These are phyloP conservation scores for Penicillium sp. DNA, from an alignment of 2,329 filamentous ascomycete genomes.

Conservation along the genomic window DNA sequence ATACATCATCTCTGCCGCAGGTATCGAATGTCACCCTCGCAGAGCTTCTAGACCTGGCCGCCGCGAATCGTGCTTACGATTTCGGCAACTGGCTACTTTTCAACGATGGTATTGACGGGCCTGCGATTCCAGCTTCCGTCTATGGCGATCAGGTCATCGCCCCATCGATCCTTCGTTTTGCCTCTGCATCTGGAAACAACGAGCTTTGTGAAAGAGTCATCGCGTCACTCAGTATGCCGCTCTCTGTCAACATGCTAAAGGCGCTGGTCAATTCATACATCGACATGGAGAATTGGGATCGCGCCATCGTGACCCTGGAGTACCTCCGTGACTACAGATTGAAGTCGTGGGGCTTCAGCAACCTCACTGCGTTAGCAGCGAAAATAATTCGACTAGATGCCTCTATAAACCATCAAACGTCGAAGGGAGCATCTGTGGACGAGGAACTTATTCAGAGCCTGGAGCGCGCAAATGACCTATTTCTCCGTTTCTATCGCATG, in stretches of 20 bases:
- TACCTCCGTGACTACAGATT: slow-evolving; percentile 29
- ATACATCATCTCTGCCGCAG: slow-evolving; percentile 28
- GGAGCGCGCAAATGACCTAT: slow-evolving; percentile 24
- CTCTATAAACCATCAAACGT: slow-evolving; percentile 11
- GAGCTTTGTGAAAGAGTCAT: slow-evolving; percentile 27
- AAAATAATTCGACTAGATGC: slow-evolving; percentile 38
- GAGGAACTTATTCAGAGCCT: slow-evolving; percentile 16
- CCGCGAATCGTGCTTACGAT: slow-evolving; percentile 41
- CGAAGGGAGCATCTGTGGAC: slow-evolving; percentile 6
- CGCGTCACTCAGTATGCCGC: slow-evolving; percentile 25
- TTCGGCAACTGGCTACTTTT: slow-evolving; percentile 51
- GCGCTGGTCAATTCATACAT: slow-evolving; percentile 33
- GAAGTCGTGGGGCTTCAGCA: slow-evolving; percentile 36
- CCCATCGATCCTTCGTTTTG: slow-evolving; percentile 51
- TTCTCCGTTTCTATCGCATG: slow-evolving; percentile 31
- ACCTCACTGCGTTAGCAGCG: slow-evolving; percentile 31
- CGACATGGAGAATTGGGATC: slow-evolving; percentile 29
- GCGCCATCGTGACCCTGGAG: slow-evolving; percentile 26
- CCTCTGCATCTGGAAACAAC: slow-evolving; percentile 44
- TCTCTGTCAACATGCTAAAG: slow-evolving; percentile 32
- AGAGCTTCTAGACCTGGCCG: slow-evolving; percentile 47
- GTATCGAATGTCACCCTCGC: slow-evolving; percentile 46
- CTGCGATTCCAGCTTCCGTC: slow-evolving; percentile 42
- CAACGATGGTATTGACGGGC: slow-evolving; percentile 49
- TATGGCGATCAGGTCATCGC: slow-evolving; percentile 46